Evolutionary conservation across 805 yeast species (phyloP), one percentile per base, ranked within the genome.

Genomic region (Starmerella davenportii): DNA sequence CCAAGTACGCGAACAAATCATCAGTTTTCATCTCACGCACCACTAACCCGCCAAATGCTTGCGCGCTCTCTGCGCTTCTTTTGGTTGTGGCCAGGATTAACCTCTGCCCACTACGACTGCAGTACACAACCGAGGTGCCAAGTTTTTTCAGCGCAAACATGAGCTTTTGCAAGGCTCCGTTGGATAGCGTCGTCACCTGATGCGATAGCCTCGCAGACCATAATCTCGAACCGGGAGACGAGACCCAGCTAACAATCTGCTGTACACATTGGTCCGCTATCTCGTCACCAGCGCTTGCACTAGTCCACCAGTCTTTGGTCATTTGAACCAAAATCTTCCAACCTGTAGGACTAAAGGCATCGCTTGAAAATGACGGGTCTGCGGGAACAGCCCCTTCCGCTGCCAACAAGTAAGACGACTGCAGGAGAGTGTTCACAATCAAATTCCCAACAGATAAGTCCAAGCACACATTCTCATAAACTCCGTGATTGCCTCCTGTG

Each of bases 281-380:
- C 7, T 63, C 48, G 47, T 77, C 70, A 39, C 71, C 72, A 17
- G 63, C 62, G 39, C 79, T 59, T 0, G 95, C 95, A 51, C 74
- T 78, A 4, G 38, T 27, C 94, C 95, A 87, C 95, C 95, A 82
- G 24, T 67, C 73, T 50, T 78, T 81, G 11, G 90, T 78, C 68
- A 90, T 62, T 5, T 66, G 56, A 51, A 92, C 69, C 40, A 90
- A 63, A 1, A 77, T 77, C 8, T 64, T 56, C 44, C 90, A 62
- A 2, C 95, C 79, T 1, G 79, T 71, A 0, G 74, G 67, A 9
- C 85, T 76, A 49, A 87, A 85, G 0, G 93, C 70, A 55, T 87
- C 93, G 48, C 85, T 70, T 2, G 62, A 59, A 3, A 51, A 48
- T 13, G 49, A 42, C 7, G 55, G 56, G 16, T 49, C 49, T 9